phyloP scores from a whole-genome alignment of 371 early-diverging fungal species.

The Apophysomyces trapeziformis region DNA sequence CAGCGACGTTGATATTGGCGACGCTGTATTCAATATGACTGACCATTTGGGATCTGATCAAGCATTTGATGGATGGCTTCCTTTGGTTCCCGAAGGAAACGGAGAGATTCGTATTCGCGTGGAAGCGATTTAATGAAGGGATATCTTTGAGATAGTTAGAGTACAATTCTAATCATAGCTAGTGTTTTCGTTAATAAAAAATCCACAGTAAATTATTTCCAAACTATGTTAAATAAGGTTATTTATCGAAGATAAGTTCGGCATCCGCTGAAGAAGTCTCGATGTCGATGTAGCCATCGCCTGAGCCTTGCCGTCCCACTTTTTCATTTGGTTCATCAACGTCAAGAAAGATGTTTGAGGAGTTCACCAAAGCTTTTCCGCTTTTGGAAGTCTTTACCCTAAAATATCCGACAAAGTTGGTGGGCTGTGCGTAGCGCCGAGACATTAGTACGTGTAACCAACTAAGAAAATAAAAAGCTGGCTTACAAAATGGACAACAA shows the following conservation, averaged over 20 bases:
- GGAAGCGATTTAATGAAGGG: slow-evolving; percentile 1
- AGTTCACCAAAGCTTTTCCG: background rate
- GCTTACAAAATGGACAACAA: slow-evolving; percentile 1
- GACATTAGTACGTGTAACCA: no score
- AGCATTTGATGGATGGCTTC: slow-evolving; percentile 18
- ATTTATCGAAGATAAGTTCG: slow-evolving; percentile 1
- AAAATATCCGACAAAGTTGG: background rate
- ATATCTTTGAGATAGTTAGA: background rate
- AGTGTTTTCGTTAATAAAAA: no score
- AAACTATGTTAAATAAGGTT: no score
- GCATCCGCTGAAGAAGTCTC: background rate
- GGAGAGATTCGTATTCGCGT: slow-evolving; percentile 17
- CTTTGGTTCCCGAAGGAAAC: slow-evolving; percentile 13
- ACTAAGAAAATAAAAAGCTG: background rate
- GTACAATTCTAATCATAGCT: background rate
- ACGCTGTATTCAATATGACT: slow-evolving; percentile 45
- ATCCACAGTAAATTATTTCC: no score
- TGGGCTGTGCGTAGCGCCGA: background rate
- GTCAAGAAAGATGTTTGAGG: background rate
- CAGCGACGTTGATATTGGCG: slow-evolving; percentile 60
- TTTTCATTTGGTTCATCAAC: slow-evolving; percentile 2
- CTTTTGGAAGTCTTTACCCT: background rate
- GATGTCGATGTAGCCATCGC: background rate
- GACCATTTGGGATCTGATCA: slow-evolving; percentile 24
- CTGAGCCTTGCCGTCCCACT: background rate